These are phyloP conservation scores for Dionaea muscipula DNA, from an alignment of 179 eudicot species.

Conservation along the genomic window DNA sequence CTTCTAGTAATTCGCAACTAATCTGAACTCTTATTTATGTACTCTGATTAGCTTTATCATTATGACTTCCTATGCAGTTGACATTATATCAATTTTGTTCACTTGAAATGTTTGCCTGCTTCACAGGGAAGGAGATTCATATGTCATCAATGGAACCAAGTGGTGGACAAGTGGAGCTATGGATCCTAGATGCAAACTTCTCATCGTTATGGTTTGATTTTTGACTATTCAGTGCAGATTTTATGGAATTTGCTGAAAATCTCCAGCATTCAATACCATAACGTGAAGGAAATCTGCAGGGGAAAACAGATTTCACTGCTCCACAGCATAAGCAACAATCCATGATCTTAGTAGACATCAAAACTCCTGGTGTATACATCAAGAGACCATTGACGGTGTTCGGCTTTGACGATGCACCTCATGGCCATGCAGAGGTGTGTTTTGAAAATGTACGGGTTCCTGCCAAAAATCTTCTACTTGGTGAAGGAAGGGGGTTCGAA, in stretches of 20 bases:
- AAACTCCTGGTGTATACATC: slow-evolving; percentile 62
- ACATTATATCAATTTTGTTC: neutral
- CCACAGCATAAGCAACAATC: slow-evolving; percentile 90
- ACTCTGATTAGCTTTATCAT: neutral
- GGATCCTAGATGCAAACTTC: slow-evolving; percentile 97
- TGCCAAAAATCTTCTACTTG: slow-evolving; percentile 69
- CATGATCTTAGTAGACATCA: slow-evolving; percentile 83
- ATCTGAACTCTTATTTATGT: slow-evolving; percentile 4
- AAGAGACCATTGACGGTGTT: slow-evolving; percentile 77
- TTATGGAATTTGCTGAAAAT: neutral
- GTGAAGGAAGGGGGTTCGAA: slow-evolving; percentile 97
- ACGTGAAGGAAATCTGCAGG: slow-evolving; percentile 34
- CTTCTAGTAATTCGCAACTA: neutral
- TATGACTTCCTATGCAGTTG: neutral
- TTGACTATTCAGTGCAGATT: neutral
- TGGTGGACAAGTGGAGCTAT: slow-evolving; percentile 99
- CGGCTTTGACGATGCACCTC: slow-evolving; percentile 99
- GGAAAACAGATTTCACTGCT: slow-evolving; percentile 77
- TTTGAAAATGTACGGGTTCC: slow-evolving; percentile 77
- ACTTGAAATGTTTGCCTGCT: no score
- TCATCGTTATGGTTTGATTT: slow-evolving; percentile 74
- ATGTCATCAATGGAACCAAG: slow-evolving; percentile 77
- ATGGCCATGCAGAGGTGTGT: slow-evolving; percentile 89
- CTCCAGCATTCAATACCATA: neutral
- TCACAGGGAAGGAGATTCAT: slow-evolving; percentile 68